Conservation (phyloP, 805 yeast species). For the Candida patagonica region DNA sequence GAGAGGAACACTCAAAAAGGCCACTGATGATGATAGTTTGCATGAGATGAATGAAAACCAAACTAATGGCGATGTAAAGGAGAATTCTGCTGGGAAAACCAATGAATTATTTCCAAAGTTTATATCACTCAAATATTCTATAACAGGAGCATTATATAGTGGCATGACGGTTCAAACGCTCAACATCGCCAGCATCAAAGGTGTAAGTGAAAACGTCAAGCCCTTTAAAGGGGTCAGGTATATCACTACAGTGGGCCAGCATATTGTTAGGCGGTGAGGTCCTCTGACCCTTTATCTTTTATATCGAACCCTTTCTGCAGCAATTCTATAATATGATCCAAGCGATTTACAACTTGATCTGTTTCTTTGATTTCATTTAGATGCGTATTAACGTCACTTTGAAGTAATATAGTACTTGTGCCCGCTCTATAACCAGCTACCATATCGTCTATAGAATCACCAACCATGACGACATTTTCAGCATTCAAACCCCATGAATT, state of each 20-base stretch:
- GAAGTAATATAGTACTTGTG: constrained; percentile 44
- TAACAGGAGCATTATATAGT: constrained; percentile 67
- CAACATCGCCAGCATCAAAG: constrained; percentile 46
- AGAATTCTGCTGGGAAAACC: constrained; percentile 1
- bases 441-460: constrained; percentile 67
- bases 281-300: constrained; percentile 6
- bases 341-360: constrained; percentile 28
- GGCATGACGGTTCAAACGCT: constrained; percentile 62
- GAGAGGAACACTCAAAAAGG: constrained; percentile 43
- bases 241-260: constrained; percentile 53
- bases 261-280: constrained; percentile 33
- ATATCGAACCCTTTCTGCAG: constrained; percentile 30
- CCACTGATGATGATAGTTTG: constrained; percentile 16
- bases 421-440: constrained; percentile 57
- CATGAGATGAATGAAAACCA: constrained; percentile 8
- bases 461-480: constrained; percentile 51
- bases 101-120: constrained; percentile 32
- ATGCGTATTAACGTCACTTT: constrained; percentile 41
- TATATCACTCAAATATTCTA: constrained; percentile 42
- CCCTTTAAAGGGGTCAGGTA: constrained; percentile 93
- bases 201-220: constrained; percentile 50
- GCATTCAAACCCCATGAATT: constrained; percentile 38
- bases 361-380: constrained; percentile 32
- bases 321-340: constrained; percentile 31
- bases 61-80: constrained; percentile 6